Evolutionary conservation across 805 yeast genomes (phyloP).

Genomic region (Lipomyces lipofer): DNA sequence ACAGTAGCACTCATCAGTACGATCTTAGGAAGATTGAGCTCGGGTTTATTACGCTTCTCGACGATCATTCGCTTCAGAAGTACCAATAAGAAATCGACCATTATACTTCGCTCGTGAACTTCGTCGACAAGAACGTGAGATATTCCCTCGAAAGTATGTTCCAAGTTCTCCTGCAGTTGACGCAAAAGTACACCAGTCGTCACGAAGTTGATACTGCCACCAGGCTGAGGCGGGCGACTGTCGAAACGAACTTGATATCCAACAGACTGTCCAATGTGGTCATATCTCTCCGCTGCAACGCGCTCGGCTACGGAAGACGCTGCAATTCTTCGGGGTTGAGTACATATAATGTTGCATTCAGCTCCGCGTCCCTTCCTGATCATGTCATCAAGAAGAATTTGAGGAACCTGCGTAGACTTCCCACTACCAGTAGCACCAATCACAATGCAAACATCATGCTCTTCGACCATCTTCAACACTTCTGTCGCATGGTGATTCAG

Average conservation of each 20-base stretch:
- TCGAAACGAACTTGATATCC: slow-evolving; percentile 81
- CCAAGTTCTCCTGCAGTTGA: slow-evolving; percentile 21
- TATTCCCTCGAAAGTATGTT: slow-evolving; percentile 13
- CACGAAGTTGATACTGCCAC: slow-evolving; percentile 67
- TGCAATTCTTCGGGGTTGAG: slow-evolving; percentile 36
- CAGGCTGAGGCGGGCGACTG: slow-evolving; percentile 54
- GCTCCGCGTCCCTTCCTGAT: slow-evolving; percentile 20
- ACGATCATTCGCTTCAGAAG: slow-evolving; percentile 48
- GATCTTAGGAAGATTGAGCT: slow-evolving; percentile 39
- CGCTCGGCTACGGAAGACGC: slow-evolving; percentile 63
- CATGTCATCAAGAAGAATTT: slow-evolving; percentile 30
- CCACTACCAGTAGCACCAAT: slow-evolving; percentile 36
- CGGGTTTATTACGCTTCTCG: neutral
- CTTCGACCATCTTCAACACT: slow-evolving; percentile 21
- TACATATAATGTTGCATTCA: slow-evolving; percentile 30
- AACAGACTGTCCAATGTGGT: slow-evolving; percentile 64
- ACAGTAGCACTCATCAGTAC: slow-evolving; percentile 81
- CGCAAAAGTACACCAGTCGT: slow-evolving; percentile 85
- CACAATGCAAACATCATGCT: slow-evolving; percentile 27
- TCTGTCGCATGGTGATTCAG: slow-evolving; percentile 14
- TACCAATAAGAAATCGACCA: slow-evolving; percentile 74
- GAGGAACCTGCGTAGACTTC: slow-evolving; percentile 36
- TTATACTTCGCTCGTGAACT: slow-evolving; percentile 80
- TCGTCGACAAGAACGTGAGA: slow-evolving; percentile 73
- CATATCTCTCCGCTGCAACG: slow-evolving; percentile 71